These are phyloP conservation scores for Boletus rubescentipes DNA, from an alignment of 768 basidiomycete genomes.

Conservation along the genomic window DNA sequence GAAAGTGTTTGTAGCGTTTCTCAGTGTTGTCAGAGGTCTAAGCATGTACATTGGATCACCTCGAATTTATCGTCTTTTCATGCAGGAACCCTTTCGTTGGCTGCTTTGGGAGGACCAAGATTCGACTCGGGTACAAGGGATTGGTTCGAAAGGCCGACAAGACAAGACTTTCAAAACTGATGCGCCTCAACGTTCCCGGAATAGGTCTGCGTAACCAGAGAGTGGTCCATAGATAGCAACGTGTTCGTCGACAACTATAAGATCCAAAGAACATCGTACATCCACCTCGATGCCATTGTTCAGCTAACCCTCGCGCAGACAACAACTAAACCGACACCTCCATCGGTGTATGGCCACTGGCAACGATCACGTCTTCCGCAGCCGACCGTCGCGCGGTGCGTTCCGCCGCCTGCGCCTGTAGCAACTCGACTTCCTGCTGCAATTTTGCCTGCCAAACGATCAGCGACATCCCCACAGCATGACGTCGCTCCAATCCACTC, in stretches of 20 bases:
- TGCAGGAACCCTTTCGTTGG: no score
- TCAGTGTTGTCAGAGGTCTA: no score
- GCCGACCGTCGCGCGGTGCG: conserved; percentile 37
- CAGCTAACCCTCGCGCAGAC: background rate
- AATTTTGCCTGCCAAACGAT: conserved; percentile 47
- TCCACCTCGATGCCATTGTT: background rate
- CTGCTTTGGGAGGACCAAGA: no score
- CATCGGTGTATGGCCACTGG: conserved; percentile 32
- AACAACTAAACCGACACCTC: conserved; percentile 22
- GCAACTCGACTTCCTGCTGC: conserved; percentile 54
- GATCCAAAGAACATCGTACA: background rate
- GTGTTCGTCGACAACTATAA: background rate
- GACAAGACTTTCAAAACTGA: no score
- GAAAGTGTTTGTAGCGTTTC: no score
- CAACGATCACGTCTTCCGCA: conserved; percentile 30
- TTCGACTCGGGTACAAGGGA: no score
- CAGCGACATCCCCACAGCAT: background rate
- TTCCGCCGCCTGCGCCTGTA: conserved; percentile 50
- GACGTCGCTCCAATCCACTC: conserved; percentile 19
- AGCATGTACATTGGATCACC: no score
- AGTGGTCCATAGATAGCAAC: background rate
- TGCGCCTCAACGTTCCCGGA: no score
- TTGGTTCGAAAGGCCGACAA: no score
- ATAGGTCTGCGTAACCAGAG: background rate
- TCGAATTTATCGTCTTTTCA: no score